Evolutionary conservation across 768 basidiomycete genomes (phyloP).

Genomic region (Lentinula boryana): DNA sequence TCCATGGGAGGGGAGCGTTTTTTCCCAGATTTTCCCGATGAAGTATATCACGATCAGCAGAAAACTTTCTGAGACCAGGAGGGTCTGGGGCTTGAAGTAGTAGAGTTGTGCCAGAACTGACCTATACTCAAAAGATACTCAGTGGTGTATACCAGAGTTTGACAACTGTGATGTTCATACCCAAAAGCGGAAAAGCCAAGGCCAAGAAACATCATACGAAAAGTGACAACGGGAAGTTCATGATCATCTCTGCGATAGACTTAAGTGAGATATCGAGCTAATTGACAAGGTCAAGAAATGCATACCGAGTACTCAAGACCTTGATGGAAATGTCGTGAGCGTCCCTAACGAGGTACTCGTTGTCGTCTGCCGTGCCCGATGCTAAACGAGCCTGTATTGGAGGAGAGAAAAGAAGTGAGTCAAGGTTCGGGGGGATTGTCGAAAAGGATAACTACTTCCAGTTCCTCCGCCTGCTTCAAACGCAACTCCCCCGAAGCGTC

Average conservation of each 20-base stretch:
- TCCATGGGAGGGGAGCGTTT: conserved; percentile 10
- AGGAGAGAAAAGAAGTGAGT: background rate
- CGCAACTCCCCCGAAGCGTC: background rate
- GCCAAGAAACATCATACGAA: conserved; percentile 33
- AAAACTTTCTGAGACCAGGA: conserved; percentile 26
- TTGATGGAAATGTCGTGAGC: conserved; percentile 36
- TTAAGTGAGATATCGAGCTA: background rate
- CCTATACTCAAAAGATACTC: conserved; percentile 2
- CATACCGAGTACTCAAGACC: conserved; percentile 18
- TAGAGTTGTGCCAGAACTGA: conserved; percentile 29
- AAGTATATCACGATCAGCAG: conserved; percentile 13
- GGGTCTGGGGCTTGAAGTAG: conserved; percentile 32
- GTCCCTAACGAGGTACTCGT: conserved; percentile 27
- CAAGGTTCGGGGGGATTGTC: background rate
- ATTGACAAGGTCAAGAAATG: background rate
- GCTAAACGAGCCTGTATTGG: conserved; percentile 18
- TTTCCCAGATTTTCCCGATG: conserved; percentile 13
- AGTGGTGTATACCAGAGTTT: background rate
- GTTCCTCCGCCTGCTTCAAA: background rate
- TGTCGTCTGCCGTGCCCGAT: conserved; percentile 23
- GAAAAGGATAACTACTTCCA: background rate
- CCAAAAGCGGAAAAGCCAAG: conserved; percentile 35
- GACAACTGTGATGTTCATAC: conserved; percentile 13
- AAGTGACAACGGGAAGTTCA: conserved; percentile 27
- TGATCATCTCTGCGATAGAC: conserved; percentile 26